These are phyloP conservation scores for Austroboletus niveus DNA, from an alignment of 1,284 basidiomycete species.

Conservation along the genomic window DNA sequence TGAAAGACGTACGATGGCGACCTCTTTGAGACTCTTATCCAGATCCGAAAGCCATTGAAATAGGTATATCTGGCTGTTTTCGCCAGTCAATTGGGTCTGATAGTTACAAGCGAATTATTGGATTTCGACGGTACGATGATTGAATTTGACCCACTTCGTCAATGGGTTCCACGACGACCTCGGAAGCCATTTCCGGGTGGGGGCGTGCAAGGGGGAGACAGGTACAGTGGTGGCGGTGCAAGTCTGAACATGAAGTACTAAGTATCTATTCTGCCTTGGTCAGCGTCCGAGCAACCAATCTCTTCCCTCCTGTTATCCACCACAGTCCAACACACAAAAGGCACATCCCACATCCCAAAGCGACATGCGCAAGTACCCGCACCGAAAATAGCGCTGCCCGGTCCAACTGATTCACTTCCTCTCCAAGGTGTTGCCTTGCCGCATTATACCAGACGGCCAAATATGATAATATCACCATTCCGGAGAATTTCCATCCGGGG, in stretches of 20 bases:
- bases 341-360: constrained; percentile 40
- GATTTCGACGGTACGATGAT: not conserved
- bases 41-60: constrained; percentile 78
- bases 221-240: constrained; percentile 20
- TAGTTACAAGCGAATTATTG: constrained; percentile 3
- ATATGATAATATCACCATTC: constrained; percentile 33
- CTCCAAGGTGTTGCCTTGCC: constrained; percentile 20
- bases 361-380: constrained; percentile 40
- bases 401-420: constrained; percentile 26
- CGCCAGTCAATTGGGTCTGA: constrained; percentile 67
- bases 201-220: not conserved
- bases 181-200: constrained; percentile 23
- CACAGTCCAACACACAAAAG: constrained; percentile 42
- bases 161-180: constrained; percentile 28
- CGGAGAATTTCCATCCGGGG: constrained; percentile 35
- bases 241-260: not conserved
- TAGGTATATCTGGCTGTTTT: constrained; percentile 78
- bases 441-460: constrained; percentile 27
- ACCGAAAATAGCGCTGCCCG: constrained; percentile 31
- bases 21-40: constrained; percentile 55
- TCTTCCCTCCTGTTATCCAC: constrained; percentile 41
- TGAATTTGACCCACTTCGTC: constrained; percentile 29
- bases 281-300: constrained; percentile 18
- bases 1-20: constrained; percentile 44
- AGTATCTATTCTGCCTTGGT: constrained; percentile 22